Base-by-base conservation (phyloP, 345 rosid species). In the Aurinia saxatilis region DNA sequence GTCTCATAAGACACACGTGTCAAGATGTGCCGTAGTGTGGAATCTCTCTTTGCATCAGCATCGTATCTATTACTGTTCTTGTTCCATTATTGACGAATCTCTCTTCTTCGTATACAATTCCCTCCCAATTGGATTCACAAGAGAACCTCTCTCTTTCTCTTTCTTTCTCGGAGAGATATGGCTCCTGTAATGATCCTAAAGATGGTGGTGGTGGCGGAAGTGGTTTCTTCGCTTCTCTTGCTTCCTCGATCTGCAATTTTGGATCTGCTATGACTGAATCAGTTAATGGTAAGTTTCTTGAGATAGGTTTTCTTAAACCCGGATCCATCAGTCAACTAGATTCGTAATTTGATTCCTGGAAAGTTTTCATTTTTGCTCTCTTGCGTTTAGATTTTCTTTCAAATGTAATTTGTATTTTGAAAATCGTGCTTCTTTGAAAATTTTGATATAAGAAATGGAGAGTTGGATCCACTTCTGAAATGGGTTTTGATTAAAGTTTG, bases 151-250 rank as follows among this genome's bases (percentile, higher is more conserved):
- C 27, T 15, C 35, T 33, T 18, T 49, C 12, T 14, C 50, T 35
- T 37, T 72, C 19, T 6, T 37, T 66, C n/a, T 57, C 47, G 6
- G 51, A 40, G 40, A 44, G 60, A 62, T 7, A 88, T 91, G 98
- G 87, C 90, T 73, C 64, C 85, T n/a, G n/a, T 23, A 79, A 86
- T 46, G 92, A 88, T 78, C 84, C 91, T 35, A 91, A 81, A 55
- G 50, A 64, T 18, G 48, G 17, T 25, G 68, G 42, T 3, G 67
- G 67, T 13, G 79, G 73, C 72, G 66, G 73, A 16, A 80, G 85
- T 15, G 95, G 98, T 52, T 84, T 91, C 87, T 88, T 91, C 75
- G 67, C 96, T 0, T 86, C 98, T 34, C 77, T 91, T 73, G 84
- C 92, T 65, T 78, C 86, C 36, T 57, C 88, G 56, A 67, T 88